phyloP scores from a whole-genome alignment of 2,329 filamentous ascomycete genomes.

The Venturia oleaginea region DNA sequence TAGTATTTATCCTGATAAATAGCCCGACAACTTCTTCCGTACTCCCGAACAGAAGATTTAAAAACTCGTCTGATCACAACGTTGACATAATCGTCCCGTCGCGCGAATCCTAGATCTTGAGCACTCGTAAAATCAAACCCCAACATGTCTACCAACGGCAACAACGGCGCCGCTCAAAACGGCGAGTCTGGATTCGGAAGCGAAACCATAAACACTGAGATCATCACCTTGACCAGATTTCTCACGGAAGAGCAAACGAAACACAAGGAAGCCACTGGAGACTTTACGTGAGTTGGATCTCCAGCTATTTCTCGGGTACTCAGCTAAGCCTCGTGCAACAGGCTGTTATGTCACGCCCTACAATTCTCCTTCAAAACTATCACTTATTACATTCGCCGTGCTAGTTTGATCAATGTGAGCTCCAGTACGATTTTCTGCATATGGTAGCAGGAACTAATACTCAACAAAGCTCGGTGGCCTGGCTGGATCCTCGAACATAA shows the following conservation, averaged over 20 bases:
- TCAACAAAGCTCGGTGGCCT: constrained; percentile 64
- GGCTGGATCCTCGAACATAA: constrained; percentile 88
- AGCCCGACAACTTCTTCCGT: constrained; percentile 5
- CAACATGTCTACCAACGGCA: constrained; percentile 10
- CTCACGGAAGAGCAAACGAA: constrained; percentile 93
- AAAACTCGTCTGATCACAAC: not conserved
- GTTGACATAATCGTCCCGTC: not conserved
- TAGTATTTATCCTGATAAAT: not conserved
- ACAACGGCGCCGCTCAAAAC: constrained; percentile 19
- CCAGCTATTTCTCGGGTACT: not conserved
- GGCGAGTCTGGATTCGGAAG: constrained; percentile 39
- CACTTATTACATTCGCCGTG: constrained; percentile 96
- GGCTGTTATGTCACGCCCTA: constrained; percentile 90
- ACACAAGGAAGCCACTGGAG: constrained; percentile 88
- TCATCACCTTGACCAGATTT: constrained; percentile 90
- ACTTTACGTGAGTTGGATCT: constrained; percentile 72
- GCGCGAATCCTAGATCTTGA: not conserved
- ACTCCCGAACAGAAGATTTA: not conserved
- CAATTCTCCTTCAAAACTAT: constrained; percentile 99
- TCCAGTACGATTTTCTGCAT: not conserved
- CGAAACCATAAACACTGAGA: constrained; percentile 90
- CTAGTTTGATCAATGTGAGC: constrained; percentile 72
- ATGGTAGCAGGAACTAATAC: not conserved
- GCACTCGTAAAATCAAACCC: not conserved
- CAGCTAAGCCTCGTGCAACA: constrained; percentile 30